Conservation (phyloP, 2,329 filamentous ascomycete genomes). For the Drechslerella coelobrocha region DNA sequence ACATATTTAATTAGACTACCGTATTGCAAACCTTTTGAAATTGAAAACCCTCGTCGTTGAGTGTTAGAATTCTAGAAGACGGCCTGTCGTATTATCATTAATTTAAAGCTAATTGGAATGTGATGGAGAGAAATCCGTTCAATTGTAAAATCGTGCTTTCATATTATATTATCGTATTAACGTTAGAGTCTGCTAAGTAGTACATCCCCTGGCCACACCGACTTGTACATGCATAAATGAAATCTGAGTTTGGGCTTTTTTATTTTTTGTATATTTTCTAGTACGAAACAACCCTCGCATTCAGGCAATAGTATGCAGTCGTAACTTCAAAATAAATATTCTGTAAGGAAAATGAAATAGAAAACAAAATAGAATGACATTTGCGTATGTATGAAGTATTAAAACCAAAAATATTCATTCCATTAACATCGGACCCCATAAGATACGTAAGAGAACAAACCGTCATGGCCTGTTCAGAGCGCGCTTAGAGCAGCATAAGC, state of each 20-base stretch:
- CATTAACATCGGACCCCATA: background rate
- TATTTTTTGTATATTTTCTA: background rate
- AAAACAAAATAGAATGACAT: background rate
- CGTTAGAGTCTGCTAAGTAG: background rate
- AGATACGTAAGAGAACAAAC: background rate
- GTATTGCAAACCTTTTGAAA: too few relatives aligned
- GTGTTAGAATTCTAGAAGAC: too few relatives aligned
- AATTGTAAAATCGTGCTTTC: too few relatives aligned
- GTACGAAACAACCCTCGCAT: background rate
- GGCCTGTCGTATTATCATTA: too few relatives aligned
- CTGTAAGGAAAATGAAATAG: background rate
- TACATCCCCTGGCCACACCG: background rate
- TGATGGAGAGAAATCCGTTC: too few relatives aligned
- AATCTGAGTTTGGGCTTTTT: background rate
- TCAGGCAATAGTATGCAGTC: too few relatives aligned
- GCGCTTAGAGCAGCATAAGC: background rate
- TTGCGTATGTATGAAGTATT: conserved; percentile 2
- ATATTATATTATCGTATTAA: too few relatives aligned
- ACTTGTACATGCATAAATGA: background rate
- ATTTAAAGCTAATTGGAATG: too few relatives aligned
- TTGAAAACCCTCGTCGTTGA: too few relatives aligned
- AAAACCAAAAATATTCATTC: background rate
- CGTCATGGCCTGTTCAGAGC: background rate
- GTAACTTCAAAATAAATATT: too few relatives aligned
- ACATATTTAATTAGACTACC: too few relatives aligned